Evolutionary conservation across 2,329 filamentous ascomycete genomes (phyloP), one percentile per base, ranked within the genome.

Genomic region (Pseudogymnoascus sp.): DNA sequence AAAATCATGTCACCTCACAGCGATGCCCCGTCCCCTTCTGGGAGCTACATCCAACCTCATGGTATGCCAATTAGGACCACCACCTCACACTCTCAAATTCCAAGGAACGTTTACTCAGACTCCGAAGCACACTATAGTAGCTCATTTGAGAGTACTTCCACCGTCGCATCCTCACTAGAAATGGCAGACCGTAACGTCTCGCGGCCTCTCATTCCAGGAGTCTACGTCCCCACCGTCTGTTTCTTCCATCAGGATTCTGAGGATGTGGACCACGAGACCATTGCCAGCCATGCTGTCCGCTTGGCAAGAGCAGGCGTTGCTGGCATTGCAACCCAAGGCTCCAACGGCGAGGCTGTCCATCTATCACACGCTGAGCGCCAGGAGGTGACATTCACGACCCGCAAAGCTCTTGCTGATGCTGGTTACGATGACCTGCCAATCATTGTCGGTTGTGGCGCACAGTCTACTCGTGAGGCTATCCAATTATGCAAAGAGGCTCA

Each of bases 141-240:
- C 29, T 56, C 50, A 56, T 56, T 56, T 70, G 69, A 14, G 64
- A 66, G 50, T 71, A 72, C 65, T 78, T 76, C 70, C 78, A 76
- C 65, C 80, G 78, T n/a, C 74, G 73, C 66, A 76, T 75, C 70
- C 31, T 75, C 76, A 5, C 63, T 76, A 53, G 70, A 69, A 13
- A 56, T 56, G 62, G 62, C 64, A 42, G 68, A 70, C 13, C 67
- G 73, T 60, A 74, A 75, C 62, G 71, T 71, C 64, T 40, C 68
- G 42, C 76, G 79, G 6, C 74, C 75, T 29, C 73, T 82, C 37
- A 65, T 74, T 29, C 78, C 78, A 6, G 86, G 86, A 61, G 82
- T 91, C 68, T 91, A 91, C 71, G 87, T 89, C 59, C 88, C 89
- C 26, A 90, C 88, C 16, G 81, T 89, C 70, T 87, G 86, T 74